Evolutionary conservation across 148 eudicot genomes (phyloP), one percentile per base, ranked within the genome.

Genomic region (Oxyria digyna): DNA sequence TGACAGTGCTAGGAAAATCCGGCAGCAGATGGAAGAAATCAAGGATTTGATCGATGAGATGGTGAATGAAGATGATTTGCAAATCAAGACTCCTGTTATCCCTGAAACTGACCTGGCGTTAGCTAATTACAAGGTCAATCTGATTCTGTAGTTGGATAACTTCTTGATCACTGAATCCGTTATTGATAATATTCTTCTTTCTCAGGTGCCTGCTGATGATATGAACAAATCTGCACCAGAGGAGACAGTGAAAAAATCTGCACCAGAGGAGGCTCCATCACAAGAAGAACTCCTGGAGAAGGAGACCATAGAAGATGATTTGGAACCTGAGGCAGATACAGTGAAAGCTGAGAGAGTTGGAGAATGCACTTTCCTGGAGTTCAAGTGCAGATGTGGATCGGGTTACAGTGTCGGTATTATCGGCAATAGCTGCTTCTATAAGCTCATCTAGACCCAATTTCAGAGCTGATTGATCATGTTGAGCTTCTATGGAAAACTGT

Each of bases 351-450:
- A 32, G 10, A 31, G 38, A 42, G 42, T 29, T 15, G 67, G 67
- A 18, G 67, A 63, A 17, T 15, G 67, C 20, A 63, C 24, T 26
- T 37, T 18, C 33, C 40, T 63, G 41, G 42, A 63, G 41, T 63
- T 63, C 40, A 63, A 63, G 42, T 63, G 67, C 67, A 31, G 67
- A 3, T 63, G 67, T 37, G 67, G 67, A 32, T 63, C 67, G 2
- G 40, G 67, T 13, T 63, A 63, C 67, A 37, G 42, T 31, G 67
- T 63, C 7, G 41, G 38, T 4, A 32, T 63, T 13, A 18, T 63
- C 17, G 67, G 67, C 6, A 14, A 32, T 6, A 63, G 42, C 42
- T 63, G 67, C 3, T 63, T 31, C 41, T 63, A 63, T 26, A 63
- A 63, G 67, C 67, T 63, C 41, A 8, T 63, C 23, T 63, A 63